These are phyloP conservation scores for Cystobasidiaceae sp. DNA, from an alignment of 1,284 basidiomycete species.

Conservation along the genomic window DNA sequence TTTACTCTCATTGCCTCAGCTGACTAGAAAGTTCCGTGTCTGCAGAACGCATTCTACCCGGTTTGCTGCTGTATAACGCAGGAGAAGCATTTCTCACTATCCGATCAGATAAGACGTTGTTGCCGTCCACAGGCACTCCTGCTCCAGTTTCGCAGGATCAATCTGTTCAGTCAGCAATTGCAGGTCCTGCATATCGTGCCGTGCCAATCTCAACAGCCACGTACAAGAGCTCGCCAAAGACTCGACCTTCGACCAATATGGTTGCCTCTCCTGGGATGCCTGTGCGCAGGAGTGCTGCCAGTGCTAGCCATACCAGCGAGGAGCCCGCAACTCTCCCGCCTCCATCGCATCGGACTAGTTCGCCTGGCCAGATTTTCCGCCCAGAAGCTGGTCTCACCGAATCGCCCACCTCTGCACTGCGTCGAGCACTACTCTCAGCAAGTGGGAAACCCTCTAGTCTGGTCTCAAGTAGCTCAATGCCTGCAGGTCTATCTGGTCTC, in stretches of 20 bases:
- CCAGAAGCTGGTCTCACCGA: conserved; percentile 2
- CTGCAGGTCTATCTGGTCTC: background rate
- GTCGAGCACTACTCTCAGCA: conserved; percentile 14
- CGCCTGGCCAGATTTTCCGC: conserved; percentile 9
- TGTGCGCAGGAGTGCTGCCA: background rate
- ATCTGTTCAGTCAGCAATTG: background rate
- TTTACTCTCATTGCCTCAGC: background rate
- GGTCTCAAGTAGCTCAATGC: conserved; percentile 12
- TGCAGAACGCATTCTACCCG: conserved; percentile 17
- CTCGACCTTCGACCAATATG: conserved; percentile 15
- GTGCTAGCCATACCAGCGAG: no score
- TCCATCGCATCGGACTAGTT: background rate
- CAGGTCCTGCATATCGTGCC: no score
- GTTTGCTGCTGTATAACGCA: conserved; percentile 7
- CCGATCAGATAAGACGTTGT: background rate
- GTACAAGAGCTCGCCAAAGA: conserved; percentile 25
- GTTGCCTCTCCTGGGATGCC: conserved; percentile 14
- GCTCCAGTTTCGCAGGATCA: background rate
- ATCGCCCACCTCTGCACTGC: conserved; percentile 16
- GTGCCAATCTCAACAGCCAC: conserved; percentile 14
- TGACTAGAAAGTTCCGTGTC: background rate
- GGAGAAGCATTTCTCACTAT: conserved; percentile 15
- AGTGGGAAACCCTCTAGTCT: background rate
- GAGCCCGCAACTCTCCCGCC: background rate
- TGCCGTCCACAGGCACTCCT: background rate